These are phyloP conservation scores for Epichloe festucae DNA, from an alignment of 2,329 filamentous ascomycete genomes.

Conservation along the genomic window DNA sequence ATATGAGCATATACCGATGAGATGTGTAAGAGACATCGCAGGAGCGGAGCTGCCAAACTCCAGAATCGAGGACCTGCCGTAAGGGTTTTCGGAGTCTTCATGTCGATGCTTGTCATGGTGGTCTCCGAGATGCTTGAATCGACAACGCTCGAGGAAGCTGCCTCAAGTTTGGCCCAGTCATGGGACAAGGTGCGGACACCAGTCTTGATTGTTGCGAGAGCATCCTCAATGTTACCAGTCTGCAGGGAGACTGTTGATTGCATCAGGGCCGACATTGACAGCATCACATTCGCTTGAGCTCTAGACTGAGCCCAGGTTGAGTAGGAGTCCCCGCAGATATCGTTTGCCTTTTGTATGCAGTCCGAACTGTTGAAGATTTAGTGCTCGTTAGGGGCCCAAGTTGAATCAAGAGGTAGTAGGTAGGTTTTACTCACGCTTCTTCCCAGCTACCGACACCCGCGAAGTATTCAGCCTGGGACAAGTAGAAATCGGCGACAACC, in stretches of 20 bases:
- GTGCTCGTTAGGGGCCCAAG: neutral
- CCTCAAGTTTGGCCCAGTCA: conserved; percentile 42
- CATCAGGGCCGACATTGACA: conserved; percentile 32
- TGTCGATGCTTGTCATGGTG: conserved; percentile 16
- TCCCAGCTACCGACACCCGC: conserved; percentile 52
- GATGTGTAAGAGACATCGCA: conserved; percentile 58
- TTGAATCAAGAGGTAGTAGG: neutral
- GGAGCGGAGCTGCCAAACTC: conserved; percentile 62
- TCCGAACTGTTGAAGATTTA: conserved; percentile 12
- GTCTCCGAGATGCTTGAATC: conserved; percentile 17
- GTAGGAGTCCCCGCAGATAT: conserved; percentile 18
- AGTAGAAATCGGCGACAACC: conserved; percentile 41
- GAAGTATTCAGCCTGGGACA: conserved; percentile 64
- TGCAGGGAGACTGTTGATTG: conserved; percentile 54
- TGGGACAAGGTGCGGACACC: conserved; percentile 42
- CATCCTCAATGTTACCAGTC: conserved; percentile 43
- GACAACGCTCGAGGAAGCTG: conserved; percentile 13
- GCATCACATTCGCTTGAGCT: conserved; percentile 18
- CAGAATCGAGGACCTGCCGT: conserved; percentile 54
- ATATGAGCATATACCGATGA: conserved; percentile 70
- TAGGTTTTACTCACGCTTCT: conserved; percentile 34
- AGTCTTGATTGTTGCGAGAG: conserved; percentile 43
- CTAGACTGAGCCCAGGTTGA: conserved; percentile 23
- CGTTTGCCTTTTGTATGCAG: conserved; percentile 26
- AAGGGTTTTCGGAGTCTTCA: conserved; percentile 10